Conservation (phyloP, 257 asterid species). For the Jaltomata sinuosa region DNA sequence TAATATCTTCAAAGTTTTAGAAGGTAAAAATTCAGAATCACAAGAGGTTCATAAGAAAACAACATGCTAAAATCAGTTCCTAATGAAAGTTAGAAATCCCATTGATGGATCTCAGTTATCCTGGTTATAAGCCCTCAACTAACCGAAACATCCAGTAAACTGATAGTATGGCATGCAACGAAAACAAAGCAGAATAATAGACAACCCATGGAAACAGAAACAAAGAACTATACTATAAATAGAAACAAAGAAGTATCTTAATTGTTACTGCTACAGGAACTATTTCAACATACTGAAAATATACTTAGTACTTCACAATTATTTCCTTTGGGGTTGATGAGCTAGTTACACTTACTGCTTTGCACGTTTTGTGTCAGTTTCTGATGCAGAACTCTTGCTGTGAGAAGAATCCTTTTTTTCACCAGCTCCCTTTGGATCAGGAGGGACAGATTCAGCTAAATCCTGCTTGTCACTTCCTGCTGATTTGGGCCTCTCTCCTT, state of each 20-base stretch:
- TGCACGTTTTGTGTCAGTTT: conserved; percentile 80
- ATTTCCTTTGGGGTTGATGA: background rate
- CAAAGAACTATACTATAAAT: background rate
- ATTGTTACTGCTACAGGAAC: background rate
- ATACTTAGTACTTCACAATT: background rate
- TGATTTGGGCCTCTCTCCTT: conserved; percentile 38
- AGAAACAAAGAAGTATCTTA: background rate
- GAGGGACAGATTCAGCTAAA: conserved; percentile 37
- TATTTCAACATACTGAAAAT: background rate
- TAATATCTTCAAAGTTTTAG: background rate
- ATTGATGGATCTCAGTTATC: background rate
- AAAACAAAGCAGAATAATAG: background rate
- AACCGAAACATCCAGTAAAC: background rate
- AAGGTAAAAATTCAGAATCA: background rate
- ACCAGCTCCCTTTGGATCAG: conserved; percentile 36
- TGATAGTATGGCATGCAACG: background rate
- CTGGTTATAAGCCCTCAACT: background rate
- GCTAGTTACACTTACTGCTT: conserved; percentile 63
- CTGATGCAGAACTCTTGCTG: conserved; percentile 39
- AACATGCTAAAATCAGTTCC: background rate
- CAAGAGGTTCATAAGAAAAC: background rate
- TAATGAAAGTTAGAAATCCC: background rate
- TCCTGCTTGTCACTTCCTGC: conserved; percentile 42
- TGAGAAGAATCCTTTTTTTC: conserved; percentile 53
- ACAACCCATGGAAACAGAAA: background rate